Evolutionary conservation across 768 basidiomycete genomes (phyloP).

Genomic region (Termitomyces sp.): DNA sequence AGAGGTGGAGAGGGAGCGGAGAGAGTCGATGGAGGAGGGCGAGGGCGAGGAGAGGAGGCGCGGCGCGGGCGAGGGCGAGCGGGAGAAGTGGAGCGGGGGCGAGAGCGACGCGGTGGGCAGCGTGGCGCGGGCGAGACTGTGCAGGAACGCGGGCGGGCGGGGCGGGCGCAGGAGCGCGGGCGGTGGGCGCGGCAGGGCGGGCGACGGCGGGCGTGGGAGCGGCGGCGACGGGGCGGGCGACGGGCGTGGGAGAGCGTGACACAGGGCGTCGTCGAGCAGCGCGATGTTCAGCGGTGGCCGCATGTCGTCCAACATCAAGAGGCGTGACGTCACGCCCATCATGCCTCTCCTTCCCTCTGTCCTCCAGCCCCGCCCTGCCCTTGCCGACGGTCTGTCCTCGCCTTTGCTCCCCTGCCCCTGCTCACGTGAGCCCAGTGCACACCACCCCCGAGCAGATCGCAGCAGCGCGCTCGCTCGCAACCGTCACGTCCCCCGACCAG

Average conservation of each 20-base stretch:
- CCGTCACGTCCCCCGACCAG: slow-evolving; percentile 63
- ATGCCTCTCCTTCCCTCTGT: slow-evolving; percentile 34
- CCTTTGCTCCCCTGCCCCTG: background rate
- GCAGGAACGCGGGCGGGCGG: slow-evolving; percentile 42
- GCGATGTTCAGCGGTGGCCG: background rate
- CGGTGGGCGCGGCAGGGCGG: slow-evolving; percentile 31
- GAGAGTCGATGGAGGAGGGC: slow-evolving; percentile 50
- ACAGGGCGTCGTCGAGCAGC: slow-evolving; percentile 23
- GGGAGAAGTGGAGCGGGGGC: slow-evolving; percentile 21
- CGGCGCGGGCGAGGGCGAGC: slow-evolving; percentile 19
- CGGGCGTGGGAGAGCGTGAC: slow-evolving; percentile 35
- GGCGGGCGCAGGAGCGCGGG: slow-evolving; percentile 22
- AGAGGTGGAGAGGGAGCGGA: slow-evolving; percentile 36
- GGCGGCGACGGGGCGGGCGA: slow-evolving; percentile 35
- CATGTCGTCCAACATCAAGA: slow-evolving; percentile 8
- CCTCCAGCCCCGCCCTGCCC: slow-evolving; percentile 44
- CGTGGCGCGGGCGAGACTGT: slow-evolving; percentile 51
- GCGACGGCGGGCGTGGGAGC: slow-evolving; percentile 37
- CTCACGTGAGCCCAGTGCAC: slow-evolving; percentile 26
- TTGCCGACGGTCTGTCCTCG: slow-evolving; percentile 44
- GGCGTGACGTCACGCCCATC: slow-evolving; percentile 26
- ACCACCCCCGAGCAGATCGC: slow-evolving; percentile 52
- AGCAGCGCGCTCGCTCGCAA: slow-evolving; percentile 39
- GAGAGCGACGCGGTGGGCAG: slow-evolving; percentile 60
- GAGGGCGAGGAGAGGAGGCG: slow-evolving; percentile 35